phyloP scores from a whole-genome alignment of 495 filamentous ascomycete species.

The Echria macrotheca region DNA sequence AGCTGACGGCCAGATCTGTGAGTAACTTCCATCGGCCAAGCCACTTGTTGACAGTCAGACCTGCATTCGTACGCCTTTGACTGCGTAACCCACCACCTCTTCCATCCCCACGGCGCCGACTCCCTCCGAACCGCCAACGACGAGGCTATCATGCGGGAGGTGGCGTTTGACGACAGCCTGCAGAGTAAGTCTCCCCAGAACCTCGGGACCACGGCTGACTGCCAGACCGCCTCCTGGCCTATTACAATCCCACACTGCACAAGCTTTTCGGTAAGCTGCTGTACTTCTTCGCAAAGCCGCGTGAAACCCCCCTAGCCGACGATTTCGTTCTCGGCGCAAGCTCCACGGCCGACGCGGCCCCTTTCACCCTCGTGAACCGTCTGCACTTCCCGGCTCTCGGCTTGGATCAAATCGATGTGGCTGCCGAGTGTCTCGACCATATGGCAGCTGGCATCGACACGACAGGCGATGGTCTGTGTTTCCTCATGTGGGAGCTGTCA shows the following conservation, averaged over 20 bases:
- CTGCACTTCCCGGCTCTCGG: constrained; percentile 24
- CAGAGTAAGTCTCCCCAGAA: constrained; percentile 41
- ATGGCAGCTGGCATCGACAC: constrained; percentile 63
- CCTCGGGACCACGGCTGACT: background rate
- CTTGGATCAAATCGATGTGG: constrained; percentile 37
- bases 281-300: constrained; percentile 38
- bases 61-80: constrained; percentile 61
- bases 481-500: constrained; percentile 63
- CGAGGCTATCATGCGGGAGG: constrained; percentile 58
- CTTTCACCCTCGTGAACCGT: constrained; percentile 42
- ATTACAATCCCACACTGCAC: constrained; percentile 38
- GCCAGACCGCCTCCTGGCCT: constrained; percentile 37
- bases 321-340: constrained; percentile 36
- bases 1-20: constrained; percentile 17
- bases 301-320: constrained; percentile 42
- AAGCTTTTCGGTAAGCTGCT: constrained; percentile 32
- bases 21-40: background rate
- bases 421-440: constrained; percentile 46
- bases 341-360: constrained; percentile 27
- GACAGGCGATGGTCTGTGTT: constrained; percentile 59
- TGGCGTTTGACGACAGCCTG: constrained; percentile 59
- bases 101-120: constrained; percentile 55
- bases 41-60: constrained; percentile 17
- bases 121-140: constrained; percentile 48
- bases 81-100: constrained; percentile 59